phyloP scores from a whole-genome alignment of 352 stramenopile genomes.

The Pythium phragmitis region DNA sequence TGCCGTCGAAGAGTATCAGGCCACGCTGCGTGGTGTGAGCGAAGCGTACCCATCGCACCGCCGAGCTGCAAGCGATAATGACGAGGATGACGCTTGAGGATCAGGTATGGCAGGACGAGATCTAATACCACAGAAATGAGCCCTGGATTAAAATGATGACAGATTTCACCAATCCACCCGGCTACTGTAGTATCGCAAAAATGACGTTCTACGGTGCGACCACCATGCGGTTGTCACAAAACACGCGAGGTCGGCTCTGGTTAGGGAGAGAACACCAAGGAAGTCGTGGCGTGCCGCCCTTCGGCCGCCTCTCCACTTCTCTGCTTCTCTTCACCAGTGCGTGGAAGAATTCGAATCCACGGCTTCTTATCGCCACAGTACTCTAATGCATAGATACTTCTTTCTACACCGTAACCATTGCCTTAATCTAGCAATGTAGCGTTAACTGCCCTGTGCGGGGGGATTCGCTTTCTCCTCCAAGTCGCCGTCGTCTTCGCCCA shows the following conservation, averaged over 20 bases:
- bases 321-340: background rate
- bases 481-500: constrained; percentile 20
- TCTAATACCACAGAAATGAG: constrained; percentile 24
- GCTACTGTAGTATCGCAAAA: background rate
- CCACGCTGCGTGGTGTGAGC: constrained; percentile 36
- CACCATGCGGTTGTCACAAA: constrained; percentile 2
- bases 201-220: constrained; percentile 10
- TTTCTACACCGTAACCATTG: background rate
- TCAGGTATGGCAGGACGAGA: constrained; percentile 1
- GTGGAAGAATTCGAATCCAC: background rate
- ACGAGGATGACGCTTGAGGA: constrained; percentile 14
- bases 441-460: constrained; percentile 1
- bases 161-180: background rate
- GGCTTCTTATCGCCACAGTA: constrained; percentile 13
- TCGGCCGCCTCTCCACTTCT: background rate
- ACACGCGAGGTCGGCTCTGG: background rate
- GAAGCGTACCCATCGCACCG: constrained; percentile 40
- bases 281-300: constrained; percentile 2
- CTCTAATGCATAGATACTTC: background rate
- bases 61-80: constrained; percentile 11
- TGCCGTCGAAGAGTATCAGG: constrained; percentile 56
- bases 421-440: background rate
- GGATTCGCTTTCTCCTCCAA: constrained; percentile 23
- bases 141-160: constrained; percentile 7
- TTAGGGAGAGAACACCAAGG: constrained; percentile 2